Evolutionary conservation across 2,329 filamentous ascomycete species (phyloP), one percentile per base, ranked within the genome.

Genomic region (Sporothrix curviconia): DNA sequence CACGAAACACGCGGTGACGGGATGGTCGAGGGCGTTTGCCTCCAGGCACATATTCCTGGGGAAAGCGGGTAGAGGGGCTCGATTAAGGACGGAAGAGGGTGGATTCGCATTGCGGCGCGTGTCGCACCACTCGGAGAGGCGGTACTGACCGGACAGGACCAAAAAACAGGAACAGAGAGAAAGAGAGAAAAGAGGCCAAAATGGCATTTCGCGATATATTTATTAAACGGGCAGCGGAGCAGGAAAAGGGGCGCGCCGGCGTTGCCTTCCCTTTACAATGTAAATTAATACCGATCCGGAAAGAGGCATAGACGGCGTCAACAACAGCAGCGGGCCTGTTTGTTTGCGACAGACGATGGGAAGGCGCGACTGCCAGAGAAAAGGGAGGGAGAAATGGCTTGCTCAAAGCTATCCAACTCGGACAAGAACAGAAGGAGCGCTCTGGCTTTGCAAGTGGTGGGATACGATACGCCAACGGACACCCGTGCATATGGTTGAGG

Each of bases 201-300:
- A 47, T 57, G 30, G 46, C 42, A 54, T 58, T 55, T 55, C 42
- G 19, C 25, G 36, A 52, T 55, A 44, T 51, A 50, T 50, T 44
- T 52, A 43, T 39, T 37, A 55, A 44, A 55, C 25, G 28, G 40
- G 44, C 54, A n/a, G n/a, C n/a, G n/a, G n/a, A 19, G 17, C 28
- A 36, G 37, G 39, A 36, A 37, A 19, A 28, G 3, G n/a, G 22
- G 22, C 28, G n/a, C 19, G n/a, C n/a, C n/a, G n/a, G n/a, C n/a
- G n/a, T n/a, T 28, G 15, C 46, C 46, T 49, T 49, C 25, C 55
- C 55, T 52, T 57, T 37, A 52, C 30, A 15, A 47, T 49, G 55
- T 30, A 57, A 44, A 57, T 52, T 57, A 57, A 57, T 57, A 56
- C 39, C 55, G 47, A 40, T 39, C 17, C 55, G 37, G 55, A 56